phyloP scores from a whole-genome alignment of 192 early-diverging fungal species.

The Glomus cerebriforme region DNA sequence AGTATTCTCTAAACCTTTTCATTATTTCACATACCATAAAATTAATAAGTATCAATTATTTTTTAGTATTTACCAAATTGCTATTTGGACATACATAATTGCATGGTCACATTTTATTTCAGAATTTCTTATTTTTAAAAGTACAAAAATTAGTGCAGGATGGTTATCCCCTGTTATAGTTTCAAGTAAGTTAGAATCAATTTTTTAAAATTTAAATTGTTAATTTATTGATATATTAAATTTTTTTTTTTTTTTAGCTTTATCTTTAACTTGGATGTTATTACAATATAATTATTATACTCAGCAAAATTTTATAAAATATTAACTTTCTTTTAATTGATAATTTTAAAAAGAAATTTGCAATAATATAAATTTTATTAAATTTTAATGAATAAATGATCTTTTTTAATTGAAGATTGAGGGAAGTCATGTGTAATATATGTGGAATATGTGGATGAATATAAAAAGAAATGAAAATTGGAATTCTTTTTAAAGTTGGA shows the following conservation, averaged over 20 bases:
- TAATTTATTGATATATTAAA: not conserved
- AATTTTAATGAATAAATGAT: no score
- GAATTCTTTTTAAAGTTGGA: no score
- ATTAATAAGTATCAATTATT: not conserved
- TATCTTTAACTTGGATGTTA: not conserved
- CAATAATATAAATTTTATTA: no score
- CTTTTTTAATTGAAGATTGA: no score
- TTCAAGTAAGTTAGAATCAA: conserved; percentile 46
- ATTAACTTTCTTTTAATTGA: no score
- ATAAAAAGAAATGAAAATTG: no score
- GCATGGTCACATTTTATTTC: conserved; percentile 69
- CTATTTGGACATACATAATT: conserved; percentile 70
- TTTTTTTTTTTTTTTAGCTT: not conserved
- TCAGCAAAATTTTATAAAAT: not conserved
- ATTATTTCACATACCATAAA: conserved; percentile 23
- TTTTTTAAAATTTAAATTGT: no score
- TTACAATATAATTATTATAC: not conserved
- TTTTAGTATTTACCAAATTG: conserved; percentile 56
- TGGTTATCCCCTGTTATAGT: conserved; percentile 69
- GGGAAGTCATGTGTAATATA: no score
- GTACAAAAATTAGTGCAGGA: conserved; percentile 61
- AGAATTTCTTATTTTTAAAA: conserved; percentile 66
- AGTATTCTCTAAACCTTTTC: conserved; percentile 37
- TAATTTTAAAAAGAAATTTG: no score
- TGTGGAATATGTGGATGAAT: no score